phyloP scores from a whole-genome alignment of 306 rosid species.

The Cucumis hystrix region DNA sequence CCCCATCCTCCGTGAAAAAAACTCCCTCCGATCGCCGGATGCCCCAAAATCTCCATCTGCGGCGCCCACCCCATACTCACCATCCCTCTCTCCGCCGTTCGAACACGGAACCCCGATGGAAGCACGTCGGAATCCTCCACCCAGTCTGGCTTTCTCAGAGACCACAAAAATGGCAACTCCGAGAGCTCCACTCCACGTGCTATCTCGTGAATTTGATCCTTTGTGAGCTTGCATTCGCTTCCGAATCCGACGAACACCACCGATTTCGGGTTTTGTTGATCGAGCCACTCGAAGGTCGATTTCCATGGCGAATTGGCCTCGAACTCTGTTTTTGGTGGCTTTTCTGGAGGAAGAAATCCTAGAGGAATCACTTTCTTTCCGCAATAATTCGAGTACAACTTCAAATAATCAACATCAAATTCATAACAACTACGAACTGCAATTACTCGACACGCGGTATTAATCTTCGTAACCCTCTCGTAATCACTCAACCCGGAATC shows the following conservation, averaged over 20 bases:
- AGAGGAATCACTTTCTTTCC: slow-evolving; percentile 21
- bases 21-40: slow-evolving; percentile 30
- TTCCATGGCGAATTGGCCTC: neutral
- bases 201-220: slow-evolving; percentile 25
- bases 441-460: neutral
- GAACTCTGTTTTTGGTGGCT: neutral
- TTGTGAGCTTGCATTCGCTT: slow-evolving; percentile 26
- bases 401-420: slow-evolving; percentile 6
- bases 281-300: slow-evolving; percentile 29
- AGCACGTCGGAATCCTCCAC: slow-evolving; percentile 1
- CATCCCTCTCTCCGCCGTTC: slow-evolving; percentile 15
- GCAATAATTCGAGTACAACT: slow-evolving; percentile 1
- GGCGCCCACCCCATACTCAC: slow-evolving; percentile 24
- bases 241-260: slow-evolving; percentile 35
- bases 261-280: slow-evolving; percentile 16
- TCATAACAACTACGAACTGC: neutral
- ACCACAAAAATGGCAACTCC: slow-evolving; percentile 28
- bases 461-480: neutral
- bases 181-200: slow-evolving; percentile 33
- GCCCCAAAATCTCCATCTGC: slow-evolving; percentile 23
- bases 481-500: neutral
- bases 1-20: slow-evolving; percentile 38
- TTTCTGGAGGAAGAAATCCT: slow-evolving; percentile 27
- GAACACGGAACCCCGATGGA: slow-evolving; percentile 15
- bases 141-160: slow-evolving; percentile 14